phyloP scores from a whole-genome alignment of 2,329 filamentous ascomycete species.

The Botrytis cinerea region DNA sequence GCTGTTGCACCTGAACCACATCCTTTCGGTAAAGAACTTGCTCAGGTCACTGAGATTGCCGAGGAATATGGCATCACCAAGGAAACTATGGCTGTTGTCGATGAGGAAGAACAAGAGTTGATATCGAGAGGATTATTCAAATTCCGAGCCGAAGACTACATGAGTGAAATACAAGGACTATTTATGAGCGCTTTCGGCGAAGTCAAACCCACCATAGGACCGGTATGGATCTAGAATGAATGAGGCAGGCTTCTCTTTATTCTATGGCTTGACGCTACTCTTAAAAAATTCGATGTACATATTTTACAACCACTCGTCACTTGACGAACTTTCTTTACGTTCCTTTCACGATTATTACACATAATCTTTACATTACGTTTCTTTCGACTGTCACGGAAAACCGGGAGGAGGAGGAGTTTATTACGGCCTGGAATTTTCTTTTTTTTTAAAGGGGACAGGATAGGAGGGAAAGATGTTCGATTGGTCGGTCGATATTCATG shows the following conservation, averaged over 20 bases:
- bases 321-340: slow-evolving; percentile 22
- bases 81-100: slow-evolving; percentile 58
- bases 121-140: slow-evolving; percentile 68
- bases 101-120: slow-evolving; percentile 75
- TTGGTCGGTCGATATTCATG: slow-evolving; percentile 16
- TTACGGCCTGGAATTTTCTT: slow-evolving; percentile 11
- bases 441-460: not conserved
- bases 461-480: slow-evolving; percentile 13
- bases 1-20: slow-evolving; percentile 51
- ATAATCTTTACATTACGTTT: slow-evolving; percentile 19
- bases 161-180: slow-evolving; percentile 74
- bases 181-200: slow-evolving; percentile 39
- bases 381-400: slow-evolving; percentile 5
- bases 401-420: slow-evolving; percentile 16
- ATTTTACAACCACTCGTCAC: slow-evolving; percentile 16
- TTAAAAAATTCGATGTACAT: slow-evolving; percentile 19
- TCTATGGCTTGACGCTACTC: slow-evolving; percentile 1
- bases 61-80: slow-evolving; percentile 75
- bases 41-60: slow-evolving; percentile 87
- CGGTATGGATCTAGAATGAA: slow-evolving; percentile 40
- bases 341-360: slow-evolving; percentile 21
- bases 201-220: slow-evolving; percentile 31
- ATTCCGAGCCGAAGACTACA: slow-evolving; percentile 80
- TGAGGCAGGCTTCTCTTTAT: slow-evolving; percentile 31
- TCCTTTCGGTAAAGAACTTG: slow-evolving; percentile 87